Percentiles rank a stretch among this genome's conserved stretches.
These are phyloP conservation scores for Hortaea werneckii DNA, from an alignment of 2,329 filamentous ascomycete species.

Conservation along the genomic window DNA sequence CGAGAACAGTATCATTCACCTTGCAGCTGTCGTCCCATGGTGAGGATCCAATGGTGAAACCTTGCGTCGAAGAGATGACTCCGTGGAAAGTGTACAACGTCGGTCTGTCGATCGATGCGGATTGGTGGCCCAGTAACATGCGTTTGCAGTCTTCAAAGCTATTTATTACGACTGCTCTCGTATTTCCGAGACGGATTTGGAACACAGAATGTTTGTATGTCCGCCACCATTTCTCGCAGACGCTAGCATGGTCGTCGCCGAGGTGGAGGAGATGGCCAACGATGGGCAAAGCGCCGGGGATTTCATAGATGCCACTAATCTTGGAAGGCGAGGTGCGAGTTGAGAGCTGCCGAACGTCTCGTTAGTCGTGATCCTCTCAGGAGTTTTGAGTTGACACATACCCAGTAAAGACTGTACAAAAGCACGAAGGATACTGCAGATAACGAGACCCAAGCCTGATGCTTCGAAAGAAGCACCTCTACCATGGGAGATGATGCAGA, in stretches of 20 bases:
- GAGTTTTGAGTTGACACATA: too few relatives aligned
- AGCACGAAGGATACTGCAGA: too few relatives aligned
- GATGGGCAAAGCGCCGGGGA: slow-evolving; percentile 41
- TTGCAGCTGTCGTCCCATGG: slow-evolving; percentile 46
- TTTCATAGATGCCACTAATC: slow-evolving; percentile 40
- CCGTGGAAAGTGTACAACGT: slow-evolving; percentile 39
- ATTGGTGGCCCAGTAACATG: slow-evolving; percentile 41
- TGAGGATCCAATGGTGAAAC: slow-evolving; percentile 45
- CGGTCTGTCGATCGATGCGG: slow-evolving; percentile 28
- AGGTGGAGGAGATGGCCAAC: slow-evolving; percentile 42
- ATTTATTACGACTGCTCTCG: slow-evolving; percentile 43
- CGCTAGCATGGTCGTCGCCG: slow-evolving; percentile 44
- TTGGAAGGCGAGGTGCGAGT: slow-evolving; percentile 10
- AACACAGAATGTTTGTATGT: slow-evolving; percentile 40
- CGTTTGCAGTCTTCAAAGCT: slow-evolving; percentile 43
- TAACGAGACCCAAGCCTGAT: too few relatives aligned
- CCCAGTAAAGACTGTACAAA: too few relatives aligned
- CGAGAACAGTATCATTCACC: background rate
- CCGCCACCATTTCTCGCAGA: slow-evolving; percentile 40
- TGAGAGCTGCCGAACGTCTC: background rate
- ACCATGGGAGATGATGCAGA: too few relatives aligned
- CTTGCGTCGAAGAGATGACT: slow-evolving; percentile 42
- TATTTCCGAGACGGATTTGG: slow-evolving; percentile 46
- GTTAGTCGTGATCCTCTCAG: too few relatives aligned
- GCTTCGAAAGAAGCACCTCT: too few relatives aligned